Evolutionary conservation across 164 flowering plant genomes (phyloP).

Genomic region (Aristolochia contorta): DNA sequence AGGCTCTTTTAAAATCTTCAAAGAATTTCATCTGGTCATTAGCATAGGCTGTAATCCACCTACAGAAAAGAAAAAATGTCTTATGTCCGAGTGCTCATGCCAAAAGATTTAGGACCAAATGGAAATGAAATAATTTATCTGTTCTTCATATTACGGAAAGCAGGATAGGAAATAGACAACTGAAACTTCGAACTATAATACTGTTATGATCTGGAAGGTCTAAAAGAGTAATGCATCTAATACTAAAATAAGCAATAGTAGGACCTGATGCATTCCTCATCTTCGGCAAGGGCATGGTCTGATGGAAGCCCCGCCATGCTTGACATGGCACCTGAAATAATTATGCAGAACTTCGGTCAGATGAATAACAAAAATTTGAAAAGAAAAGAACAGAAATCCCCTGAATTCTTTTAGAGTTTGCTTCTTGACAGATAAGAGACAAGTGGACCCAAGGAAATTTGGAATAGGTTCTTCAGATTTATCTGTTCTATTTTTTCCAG

Average conservation of each 20-base stretch:
- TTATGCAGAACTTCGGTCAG: background rate
- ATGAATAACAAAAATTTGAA: no score
- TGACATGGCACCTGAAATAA: constrained; percentile 35
- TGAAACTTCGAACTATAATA: background rate
- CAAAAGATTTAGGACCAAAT: background rate
- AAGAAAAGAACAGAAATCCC: no score
- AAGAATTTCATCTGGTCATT: constrained; percentile 57
- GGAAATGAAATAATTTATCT: no score
- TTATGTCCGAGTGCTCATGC: background rate
- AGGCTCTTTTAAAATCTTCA: constrained; percentile 64
- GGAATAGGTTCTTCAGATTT: no score
- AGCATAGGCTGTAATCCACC: constrained; percentile 80
- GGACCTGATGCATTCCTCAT: constrained; percentile 86
- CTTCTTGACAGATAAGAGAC: no score
- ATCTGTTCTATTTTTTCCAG: no score
- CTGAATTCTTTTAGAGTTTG: no score
- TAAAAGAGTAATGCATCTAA: background rate
- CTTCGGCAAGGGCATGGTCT: constrained; percentile 74
- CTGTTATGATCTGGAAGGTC: background rate
- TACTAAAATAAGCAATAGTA: background rate
- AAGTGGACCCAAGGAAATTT: no score
- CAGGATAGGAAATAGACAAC: background rate
- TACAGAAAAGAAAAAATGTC: constrained; percentile 16
- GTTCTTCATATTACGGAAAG: background rate
- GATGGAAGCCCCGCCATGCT: constrained; percentile 95